Percentiles rank a stretch among this genome's conserved stretches.
These are phyloP conservation scores for Bimuria novae-zelandiae DNA, from an alignment of 2,329 filamentous ascomycete species.

Conservation along the genomic window DNA sequence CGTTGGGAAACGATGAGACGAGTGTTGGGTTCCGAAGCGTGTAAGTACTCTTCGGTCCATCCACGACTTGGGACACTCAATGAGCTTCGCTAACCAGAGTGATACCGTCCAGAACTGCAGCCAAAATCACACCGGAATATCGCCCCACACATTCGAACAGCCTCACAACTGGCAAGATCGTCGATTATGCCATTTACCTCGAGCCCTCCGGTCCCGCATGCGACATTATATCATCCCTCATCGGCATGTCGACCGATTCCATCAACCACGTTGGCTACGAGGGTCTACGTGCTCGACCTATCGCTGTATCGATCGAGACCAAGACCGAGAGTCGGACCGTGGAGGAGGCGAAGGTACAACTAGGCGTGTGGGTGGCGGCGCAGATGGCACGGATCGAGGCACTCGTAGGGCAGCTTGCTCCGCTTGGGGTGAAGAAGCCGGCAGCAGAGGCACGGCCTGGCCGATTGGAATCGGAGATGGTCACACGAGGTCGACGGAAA, in stretches of 20 bases:
- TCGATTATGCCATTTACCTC: conserved; percentile 22
- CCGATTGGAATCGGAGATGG: conserved; percentile 14
- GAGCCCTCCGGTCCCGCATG: conserved; percentile 16
- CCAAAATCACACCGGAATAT: conserved; percentile 20
- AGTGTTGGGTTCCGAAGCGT: conserved; percentile 15
- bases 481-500: conserved; percentile 15
- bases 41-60: conserved; percentile 13
- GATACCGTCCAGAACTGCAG: conserved; percentile 16
- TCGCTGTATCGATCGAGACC: conserved; percentile 21
- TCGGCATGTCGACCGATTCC: conserved; percentile 17
- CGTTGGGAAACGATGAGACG: conserved; percentile 14
- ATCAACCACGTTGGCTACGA: conserved; percentile 22
- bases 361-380: conserved; percentile 18
- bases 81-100: conserved; percentile 16
- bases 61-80: conserved; percentile 5
- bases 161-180: conserved; percentile 22
- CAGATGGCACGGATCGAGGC: conserved; percentile 16
- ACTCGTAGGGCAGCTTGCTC: conserved; percentile 6
- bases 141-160: conserved; percentile 16
- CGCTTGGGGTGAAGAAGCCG: conserved; percentile 8
- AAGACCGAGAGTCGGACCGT: conserved; percentile 22
- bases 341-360: conserved; percentile 23
- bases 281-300: conserved; percentile 19
- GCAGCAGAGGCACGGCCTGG: conserved; percentile 8
- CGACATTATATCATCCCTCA: conserved; percentile 18